These are phyloP conservation scores for Candida orba DNA, from an alignment of 805 yeast genomes.

Conservation along the genomic window DNA sequence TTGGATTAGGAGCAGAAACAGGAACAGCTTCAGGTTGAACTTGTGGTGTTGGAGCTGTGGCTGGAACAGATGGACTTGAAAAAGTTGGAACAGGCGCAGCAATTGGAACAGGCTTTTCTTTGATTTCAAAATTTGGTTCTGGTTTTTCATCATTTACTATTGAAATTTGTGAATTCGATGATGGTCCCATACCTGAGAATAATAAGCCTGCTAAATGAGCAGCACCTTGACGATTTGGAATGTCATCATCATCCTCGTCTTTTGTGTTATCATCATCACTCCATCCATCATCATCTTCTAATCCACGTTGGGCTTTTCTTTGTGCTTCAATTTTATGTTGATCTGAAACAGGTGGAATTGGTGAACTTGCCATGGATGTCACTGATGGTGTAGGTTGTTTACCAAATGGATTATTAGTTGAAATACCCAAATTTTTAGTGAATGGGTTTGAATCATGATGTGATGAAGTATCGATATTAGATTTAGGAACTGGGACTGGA, in stretches of 20 bases:
- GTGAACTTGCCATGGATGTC: constrained; percentile 10
- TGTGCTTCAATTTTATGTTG: constrained; percentile 60
- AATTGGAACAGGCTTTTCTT: constrained; percentile 23
- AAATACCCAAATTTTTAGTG: constrained; percentile 14
- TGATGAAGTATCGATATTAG: background rate
- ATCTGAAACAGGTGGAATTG: constrained; percentile 31
- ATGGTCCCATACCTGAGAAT: constrained; percentile 22
- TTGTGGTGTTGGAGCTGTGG: constrained; percentile 18
- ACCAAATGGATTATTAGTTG: constrained; percentile 51
- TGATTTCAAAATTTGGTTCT: constrained; percentile 17
- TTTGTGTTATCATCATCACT: constrained; percentile 25
- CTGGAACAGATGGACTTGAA: constrained; percentile 5
- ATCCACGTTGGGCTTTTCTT: constrained; percentile 60
- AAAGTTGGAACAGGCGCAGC: constrained; percentile 22
- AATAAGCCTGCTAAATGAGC: constrained; percentile 24
- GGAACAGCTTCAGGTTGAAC: background rate
- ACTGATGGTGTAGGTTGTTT: constrained; percentile 2
- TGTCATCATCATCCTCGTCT: constrained; percentile 27
- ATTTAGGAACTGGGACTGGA: background rate
- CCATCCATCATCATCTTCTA: constrained; percentile 29
- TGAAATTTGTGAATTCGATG: constrained; percentile 15
- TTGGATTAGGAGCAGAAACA: constrained; percentile 7
- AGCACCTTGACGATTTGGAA: constrained; percentile 25
- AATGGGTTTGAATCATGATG: constrained; percentile 25
- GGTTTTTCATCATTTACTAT: constrained; percentile 14